phyloP scores from a whole-genome alignment of 148 eudicot species.

The Simmondsia chinensis region DNA sequence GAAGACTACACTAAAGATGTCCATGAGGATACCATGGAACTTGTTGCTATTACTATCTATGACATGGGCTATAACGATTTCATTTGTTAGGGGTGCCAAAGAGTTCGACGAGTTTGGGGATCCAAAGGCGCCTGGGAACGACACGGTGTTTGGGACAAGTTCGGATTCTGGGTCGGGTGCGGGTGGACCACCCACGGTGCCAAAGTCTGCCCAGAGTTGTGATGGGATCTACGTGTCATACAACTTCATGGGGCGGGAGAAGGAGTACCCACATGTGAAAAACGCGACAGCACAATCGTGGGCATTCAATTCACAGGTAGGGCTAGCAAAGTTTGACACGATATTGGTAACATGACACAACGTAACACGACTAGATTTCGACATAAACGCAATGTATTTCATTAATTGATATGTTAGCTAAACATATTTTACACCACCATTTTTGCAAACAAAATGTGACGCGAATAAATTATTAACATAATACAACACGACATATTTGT shows the following conservation, averaged over 20 bases:
- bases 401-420: no score
- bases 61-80: not conserved
- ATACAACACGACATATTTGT: no score
- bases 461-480: no score
- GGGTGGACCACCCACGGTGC: conserved; percentile 17
- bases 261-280: conserved; percentile 32
- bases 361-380: no score
- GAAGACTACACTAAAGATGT: conserved; percentile 9
- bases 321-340: no score
- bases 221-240: conserved; percentile 45
- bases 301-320: conserved; percentile 38
- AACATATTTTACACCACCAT: no score
- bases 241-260: conserved; percentile 23
- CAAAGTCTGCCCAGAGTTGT: conserved; percentile 22
- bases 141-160: not conserved
- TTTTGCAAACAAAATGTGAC: no score
- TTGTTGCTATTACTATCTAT: not conserved
- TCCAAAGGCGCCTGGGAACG: conserved; percentile 11
- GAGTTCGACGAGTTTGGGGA: conserved; percentile 31
- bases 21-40: conserved; percentile 18
- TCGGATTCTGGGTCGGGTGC: not conserved
- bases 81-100: not conserved
- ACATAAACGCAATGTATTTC: no score
- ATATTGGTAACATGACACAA: no score
- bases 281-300: conserved; percentile 42